Percentiles rank a stretch among this genome's conserved stretches.
Conservation (phyloP, 257 asterid genomes). For the Solanum pinnatisectum region DNA sequence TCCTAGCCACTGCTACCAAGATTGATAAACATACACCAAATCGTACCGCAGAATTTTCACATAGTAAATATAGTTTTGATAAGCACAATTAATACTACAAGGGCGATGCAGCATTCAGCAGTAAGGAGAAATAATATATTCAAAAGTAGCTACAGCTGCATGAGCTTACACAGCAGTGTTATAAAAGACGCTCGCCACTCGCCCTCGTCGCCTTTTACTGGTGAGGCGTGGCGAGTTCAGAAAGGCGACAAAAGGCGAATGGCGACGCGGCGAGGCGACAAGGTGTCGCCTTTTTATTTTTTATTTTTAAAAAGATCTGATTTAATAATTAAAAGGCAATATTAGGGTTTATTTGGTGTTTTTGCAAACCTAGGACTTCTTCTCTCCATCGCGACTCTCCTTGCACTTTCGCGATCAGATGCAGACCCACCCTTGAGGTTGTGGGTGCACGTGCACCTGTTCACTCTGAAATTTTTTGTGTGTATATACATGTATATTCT, state of each 20-base stretch:
- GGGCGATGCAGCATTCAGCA: not conserved
- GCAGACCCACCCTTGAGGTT: too few relatives aligned
- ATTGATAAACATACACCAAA: not conserved
- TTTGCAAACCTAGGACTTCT: not conserved
- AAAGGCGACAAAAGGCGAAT: not conserved
- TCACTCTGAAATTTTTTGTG: too few relatives aligned
- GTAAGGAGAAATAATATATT: not conserved
- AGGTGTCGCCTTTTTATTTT: not conserved
- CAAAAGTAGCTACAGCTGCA: not conserved
- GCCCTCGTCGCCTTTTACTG: not conserved
- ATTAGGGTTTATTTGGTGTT: not conserved
- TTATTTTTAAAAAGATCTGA: not conserved
- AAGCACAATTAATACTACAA: not conserved
- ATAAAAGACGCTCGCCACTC: not conserved
- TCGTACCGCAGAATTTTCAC: not conserved
- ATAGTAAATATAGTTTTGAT: not conserved
- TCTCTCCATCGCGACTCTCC: not conserved
- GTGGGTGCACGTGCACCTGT: too few relatives aligned
- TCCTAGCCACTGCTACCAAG: not conserved
- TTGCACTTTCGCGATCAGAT: not conserved
- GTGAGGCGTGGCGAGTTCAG: not conserved
- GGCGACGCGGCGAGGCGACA: not conserved
- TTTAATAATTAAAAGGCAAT: not conserved
- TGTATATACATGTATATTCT: too few relatives aligned
- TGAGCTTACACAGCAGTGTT: not conserved